A percentile compares a stretch with the other conserved stretches of the same genome.
phyloP scores from a whole-genome alignment of 2,329 filamentous ascomycete species.

The Pseudocercospora musae region DNA sequence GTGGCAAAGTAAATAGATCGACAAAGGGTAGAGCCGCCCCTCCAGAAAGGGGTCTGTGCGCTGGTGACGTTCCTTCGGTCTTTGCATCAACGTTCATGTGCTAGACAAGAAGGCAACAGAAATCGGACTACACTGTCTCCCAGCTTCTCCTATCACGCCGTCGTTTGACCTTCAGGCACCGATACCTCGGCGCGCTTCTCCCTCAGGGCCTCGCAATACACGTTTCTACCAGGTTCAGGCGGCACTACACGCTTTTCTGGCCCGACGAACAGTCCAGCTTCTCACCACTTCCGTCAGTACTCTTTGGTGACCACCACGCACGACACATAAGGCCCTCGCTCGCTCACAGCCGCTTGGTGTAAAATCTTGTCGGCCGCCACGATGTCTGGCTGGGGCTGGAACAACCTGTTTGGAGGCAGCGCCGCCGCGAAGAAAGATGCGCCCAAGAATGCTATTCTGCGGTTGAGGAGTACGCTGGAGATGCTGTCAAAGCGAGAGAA shows the following conservation, averaged over 20 bases:
- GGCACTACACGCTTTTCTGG: background rate
- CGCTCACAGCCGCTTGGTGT: background rate
- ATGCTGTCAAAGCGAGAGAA: constrained; percentile 97
- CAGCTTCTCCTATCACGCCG: background rate
- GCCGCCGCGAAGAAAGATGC: constrained; percentile 84
- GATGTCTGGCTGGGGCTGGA: constrained; percentile 51
- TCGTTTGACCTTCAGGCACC: background rate
- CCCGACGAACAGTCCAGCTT: background rate
- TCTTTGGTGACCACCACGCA: background rate
- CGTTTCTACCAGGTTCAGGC: background rate
- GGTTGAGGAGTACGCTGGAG: constrained; percentile 81
- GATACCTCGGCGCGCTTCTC: background rate
- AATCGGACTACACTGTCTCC: background rate
- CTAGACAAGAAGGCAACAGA: background rate
- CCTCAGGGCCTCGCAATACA: background rate
- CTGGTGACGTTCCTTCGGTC: background rate
- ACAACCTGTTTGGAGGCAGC: constrained; percentile 79
- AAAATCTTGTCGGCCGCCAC: constrained; percentile 8
- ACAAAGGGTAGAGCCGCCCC: background rate
- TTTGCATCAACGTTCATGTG: constrained; percentile 2
- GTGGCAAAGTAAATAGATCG: constrained; percentile 2
- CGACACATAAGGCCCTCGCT: background rate
- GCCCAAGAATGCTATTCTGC: constrained; percentile 94
- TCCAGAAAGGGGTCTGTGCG: background rate
- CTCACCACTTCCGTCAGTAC: background rate